Evolutionary conservation across 192 early-diverging fungal genomes (phyloP).

Genomic region (Chytriomyces sp.): DNA sequence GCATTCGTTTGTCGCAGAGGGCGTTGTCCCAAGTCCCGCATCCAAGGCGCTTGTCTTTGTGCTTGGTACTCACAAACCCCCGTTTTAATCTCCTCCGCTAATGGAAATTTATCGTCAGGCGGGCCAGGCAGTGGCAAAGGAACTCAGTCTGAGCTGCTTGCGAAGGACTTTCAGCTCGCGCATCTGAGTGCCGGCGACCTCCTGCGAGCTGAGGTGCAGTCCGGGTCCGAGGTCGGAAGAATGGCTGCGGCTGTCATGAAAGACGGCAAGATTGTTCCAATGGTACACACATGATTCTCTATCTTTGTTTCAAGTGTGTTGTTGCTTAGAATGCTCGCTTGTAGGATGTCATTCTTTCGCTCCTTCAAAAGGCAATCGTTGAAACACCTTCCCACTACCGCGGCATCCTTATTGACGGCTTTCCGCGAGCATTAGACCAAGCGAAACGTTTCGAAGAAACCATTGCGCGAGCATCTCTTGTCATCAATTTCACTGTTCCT

Average conservation of each 20-base stretch:
- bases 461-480: slow-evolving; percentile 2
- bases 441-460: slow-evolving; percentile 52
- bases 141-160: slow-evolving; percentile 81
- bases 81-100: not conserved
- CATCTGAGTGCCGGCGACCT: slow-evolving; percentile 91
- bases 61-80: not conserved
- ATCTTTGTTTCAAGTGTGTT: too few relatives aligned
- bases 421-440: slow-evolving; percentile 57
- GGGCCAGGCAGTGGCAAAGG: slow-evolving; percentile 73
- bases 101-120: not conserved
- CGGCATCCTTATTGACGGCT: slow-evolving; percentile 58
- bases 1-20: slow-evolving; percentile 26
- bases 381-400: slow-evolving; percentile 27
- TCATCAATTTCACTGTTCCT: slow-evolving; percentile 52
- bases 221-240: slow-evolving; percentile 54
- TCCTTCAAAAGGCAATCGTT: slow-evolving; percentile 39
- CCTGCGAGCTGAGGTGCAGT: slow-evolving; percentile 74
- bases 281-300: not conserved
- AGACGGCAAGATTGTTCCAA: slow-evolving; percentile 86
- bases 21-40: slow-evolving; percentile 16
- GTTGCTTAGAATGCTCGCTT: too few relatives aligned
- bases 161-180: slow-evolving; percentile 79
- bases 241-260: slow-evolving; percentile 79
- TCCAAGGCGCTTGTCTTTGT: not conserved
- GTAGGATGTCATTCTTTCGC: slow-evolving; percentile 34